Percentiles rank a stretch among this genome's conserved stretches.
Evolutionary conservation across 177 flowering plant genomes (phyloP).

Genomic region (Tripterygium wilfordii): DNA sequence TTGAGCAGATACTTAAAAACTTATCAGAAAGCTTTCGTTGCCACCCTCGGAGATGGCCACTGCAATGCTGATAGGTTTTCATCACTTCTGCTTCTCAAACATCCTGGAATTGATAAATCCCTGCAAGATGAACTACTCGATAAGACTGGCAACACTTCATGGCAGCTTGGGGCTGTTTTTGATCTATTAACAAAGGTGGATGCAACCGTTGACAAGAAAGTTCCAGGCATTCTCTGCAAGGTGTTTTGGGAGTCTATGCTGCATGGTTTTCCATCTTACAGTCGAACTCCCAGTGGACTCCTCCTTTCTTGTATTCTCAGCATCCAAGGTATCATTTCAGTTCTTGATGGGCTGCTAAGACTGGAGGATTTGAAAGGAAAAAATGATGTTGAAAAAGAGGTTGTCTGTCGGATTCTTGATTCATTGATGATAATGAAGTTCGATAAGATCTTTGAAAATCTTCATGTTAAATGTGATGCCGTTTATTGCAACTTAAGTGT

Average conservation of each 20-base stretch:
- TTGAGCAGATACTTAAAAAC: conserved; percentile 40
- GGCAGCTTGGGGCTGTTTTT: conserved; percentile 42
- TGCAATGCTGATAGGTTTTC: conserved; percentile 23
- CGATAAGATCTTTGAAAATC: conserved; percentile 56
- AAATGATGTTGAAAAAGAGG: conserved; percentile 34
- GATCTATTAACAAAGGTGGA: conserved; percentile 48
- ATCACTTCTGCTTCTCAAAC: conserved; percentile 58
- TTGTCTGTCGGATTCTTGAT: conserved; percentile 51
- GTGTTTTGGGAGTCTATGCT: conserved; percentile 52
- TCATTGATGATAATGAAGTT: conserved; percentile 58
- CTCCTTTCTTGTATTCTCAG: conserved; percentile 69
- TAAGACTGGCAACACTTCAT: conserved; percentile 30
- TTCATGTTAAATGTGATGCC: conserved; percentile 61
- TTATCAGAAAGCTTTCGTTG: conserved; percentile 58
- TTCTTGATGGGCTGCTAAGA: conserved; percentile 49
- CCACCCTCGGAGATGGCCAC: conserved; percentile 28
- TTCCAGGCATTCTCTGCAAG: conserved; percentile 33
- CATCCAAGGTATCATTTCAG: conserved; percentile 43
- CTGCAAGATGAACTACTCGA: conserved; percentile 48
- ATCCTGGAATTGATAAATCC: conserved; percentile 46
- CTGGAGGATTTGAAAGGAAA: conserved; percentile 26
- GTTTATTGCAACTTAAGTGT: conserved; percentile 40
- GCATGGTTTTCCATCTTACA: conserved; percentile 81
- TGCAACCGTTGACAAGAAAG: conserved; percentile 30
- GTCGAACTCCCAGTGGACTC: conserved; percentile 45